Evolutionary conservation across 306 rosid species (phyloP).

Genomic region (Sindora glabra): DNA sequence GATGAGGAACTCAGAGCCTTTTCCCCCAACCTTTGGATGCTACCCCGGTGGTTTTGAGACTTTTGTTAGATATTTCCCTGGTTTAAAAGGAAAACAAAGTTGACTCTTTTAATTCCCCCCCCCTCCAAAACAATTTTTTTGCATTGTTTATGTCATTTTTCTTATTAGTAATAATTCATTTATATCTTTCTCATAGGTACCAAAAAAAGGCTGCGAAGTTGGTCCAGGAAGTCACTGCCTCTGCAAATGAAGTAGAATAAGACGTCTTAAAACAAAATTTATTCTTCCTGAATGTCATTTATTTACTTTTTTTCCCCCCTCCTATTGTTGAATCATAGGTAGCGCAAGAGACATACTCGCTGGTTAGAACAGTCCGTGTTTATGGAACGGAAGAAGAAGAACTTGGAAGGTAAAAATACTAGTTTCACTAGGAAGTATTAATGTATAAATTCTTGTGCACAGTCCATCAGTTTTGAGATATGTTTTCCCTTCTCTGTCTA

Average conservation of each 20-base stretch:
- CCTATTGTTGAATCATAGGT: constrained; percentile 49
- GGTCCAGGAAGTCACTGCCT: constrained; percentile 84
- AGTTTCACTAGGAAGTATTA: background rate
- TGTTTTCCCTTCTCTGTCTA: constrained; percentile 7
- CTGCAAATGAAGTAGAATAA: constrained; percentile 74
- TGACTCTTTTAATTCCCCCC: background rate
- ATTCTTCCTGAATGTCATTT: background rate
- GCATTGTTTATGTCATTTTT: background rate
- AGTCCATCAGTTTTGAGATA: constrained; percentile 14
- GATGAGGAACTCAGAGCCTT: background rate
- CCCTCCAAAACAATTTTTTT: background rate
- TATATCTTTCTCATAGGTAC: constrained; percentile 44
- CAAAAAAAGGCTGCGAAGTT: constrained; percentile 87
- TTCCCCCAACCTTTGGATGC: background rate
- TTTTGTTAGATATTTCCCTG: background rate
- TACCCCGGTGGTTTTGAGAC: background rate
- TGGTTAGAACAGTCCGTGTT: constrained; percentile 88
- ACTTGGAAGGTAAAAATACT: constrained; percentile 58
- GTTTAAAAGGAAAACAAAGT: background rate
- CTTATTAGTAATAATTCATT: constrained; percentile 8
- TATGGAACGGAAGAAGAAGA: constrained; percentile 87
- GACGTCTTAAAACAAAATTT: constrained; percentile 8
- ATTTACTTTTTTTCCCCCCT: background rate
- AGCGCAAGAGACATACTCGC: constrained; percentile 91
- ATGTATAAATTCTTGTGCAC: background rate